Evolutionary conservation across 805 yeast genomes (phyloP), one percentile per base, ranked within the genome.

Genomic region (Pichia gijzeniarum): DNA sequence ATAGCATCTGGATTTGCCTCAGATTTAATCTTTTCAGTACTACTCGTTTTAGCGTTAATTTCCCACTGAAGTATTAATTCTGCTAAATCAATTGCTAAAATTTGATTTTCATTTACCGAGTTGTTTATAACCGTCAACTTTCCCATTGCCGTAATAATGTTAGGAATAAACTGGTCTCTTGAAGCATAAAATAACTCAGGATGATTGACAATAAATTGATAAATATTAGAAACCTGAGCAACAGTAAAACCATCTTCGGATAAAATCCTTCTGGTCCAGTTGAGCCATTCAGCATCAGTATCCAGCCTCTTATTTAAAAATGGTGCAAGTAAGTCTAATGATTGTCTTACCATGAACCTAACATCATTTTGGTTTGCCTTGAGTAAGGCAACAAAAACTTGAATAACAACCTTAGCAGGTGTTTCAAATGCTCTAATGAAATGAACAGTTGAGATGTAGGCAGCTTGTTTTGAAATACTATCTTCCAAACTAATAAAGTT

Each of bases 181-280:
- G 91, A 90, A 43, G 79, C 80, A 58, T 77, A 91, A 63, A 93
- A 93, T 42, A 88, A 67, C 48, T 83, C 91, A 0, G 95, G 78
- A 54, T 93, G 95, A 41, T 81, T 83, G 30, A 87, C 87, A 62
- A 93, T 78, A 55, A 91, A 88, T 58, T 88, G 95, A 54, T 88
- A 93, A 12, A 93, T 85, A 48, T 86, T 85, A 49, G 86, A 69
- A 33, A 90, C 96, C 57, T 88, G 96, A 2, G 82, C 78, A 3
- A 88, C 89, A 56, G 80, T 88, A 59, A 82, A 85, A 0, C 93
- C 91, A 57, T 89, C 95, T 59, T 95, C 98, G 2, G 90, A 81
- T 13, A 93, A 71, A 2, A 91, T 93, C 43, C 97, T 74, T 53
- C 97, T 80, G 0, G 96, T 95, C 90, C 96, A 89, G 53, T 86